A percentile compares a stretch with the other conserved stretches of the same genome.
Conservation (phyloP, 2,329 filamentous ascomycete species). For the Reticulascus tulasneorum region DNA sequence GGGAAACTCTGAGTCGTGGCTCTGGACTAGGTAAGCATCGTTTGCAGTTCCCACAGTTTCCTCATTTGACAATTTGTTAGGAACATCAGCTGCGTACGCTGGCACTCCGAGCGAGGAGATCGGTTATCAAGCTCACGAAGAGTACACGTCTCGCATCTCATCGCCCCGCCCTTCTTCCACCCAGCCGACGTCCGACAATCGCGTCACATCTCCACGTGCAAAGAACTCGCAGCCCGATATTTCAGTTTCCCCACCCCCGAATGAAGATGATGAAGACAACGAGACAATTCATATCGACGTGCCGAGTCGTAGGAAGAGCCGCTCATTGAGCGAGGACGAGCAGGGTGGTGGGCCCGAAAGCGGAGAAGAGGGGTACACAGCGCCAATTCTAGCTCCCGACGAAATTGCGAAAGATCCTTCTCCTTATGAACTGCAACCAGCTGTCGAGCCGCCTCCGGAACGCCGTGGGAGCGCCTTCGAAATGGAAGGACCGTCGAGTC, state of each 20-base stretch:
- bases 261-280: constrained; percentile 41
- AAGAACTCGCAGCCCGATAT: constrained; percentile 23
- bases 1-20: constrained; percentile 58
- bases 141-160: constrained; percentile 72
- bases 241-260: constrained; percentile 22
- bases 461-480: constrained; percentile 57
- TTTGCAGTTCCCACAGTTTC: neutral
- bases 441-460: constrained; percentile 71
- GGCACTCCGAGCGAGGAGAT: constrained; percentile 88
- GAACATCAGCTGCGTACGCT: constrained; percentile 55
- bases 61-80: constrained; percentile 40
- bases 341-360: constrained; percentile 18
- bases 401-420: constrained; percentile 74
- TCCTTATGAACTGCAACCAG: constrained; percentile 69
- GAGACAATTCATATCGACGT: constrained; percentile 76
- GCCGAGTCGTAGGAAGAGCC: constrained; percentile 36
- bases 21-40: constrained; percentile 46
- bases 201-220: constrained; percentile 22
- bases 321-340: too few relatives aligned
- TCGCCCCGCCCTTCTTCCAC: constrained; percentile 55
- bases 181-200: constrained; percentile 35
- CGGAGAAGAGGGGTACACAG: constrained; percentile 54
- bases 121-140: constrained; percentile 81
- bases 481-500: constrained; percentile 54
- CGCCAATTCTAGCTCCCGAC: constrained; percentile 84